phyloP scores from a whole-genome alignment of 1,284 basidiomycete species.

The Chiua sp. region DNA sequence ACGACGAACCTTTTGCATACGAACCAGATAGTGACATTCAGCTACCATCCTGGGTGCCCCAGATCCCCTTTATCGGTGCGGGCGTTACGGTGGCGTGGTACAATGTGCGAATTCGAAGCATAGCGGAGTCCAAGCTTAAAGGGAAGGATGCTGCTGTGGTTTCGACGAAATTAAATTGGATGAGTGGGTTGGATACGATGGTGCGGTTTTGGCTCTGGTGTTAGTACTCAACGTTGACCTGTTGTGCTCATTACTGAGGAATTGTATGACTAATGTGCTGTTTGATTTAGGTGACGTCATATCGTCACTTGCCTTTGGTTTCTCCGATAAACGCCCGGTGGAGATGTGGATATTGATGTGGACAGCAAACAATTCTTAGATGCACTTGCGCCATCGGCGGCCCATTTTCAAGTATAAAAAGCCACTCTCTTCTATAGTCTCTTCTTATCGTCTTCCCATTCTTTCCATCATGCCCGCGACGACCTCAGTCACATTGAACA shows the following conservation, averaged over 20 bases:
- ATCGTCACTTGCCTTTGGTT: not conserved
- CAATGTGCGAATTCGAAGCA: slow-evolving; percentile 51
- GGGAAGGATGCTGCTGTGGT: not conserved
- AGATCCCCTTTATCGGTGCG: slow-evolving; percentile 60
- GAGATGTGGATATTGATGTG: not conserved
- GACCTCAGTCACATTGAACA: slow-evolving; percentile 45
- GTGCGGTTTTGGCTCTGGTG: slow-evolving; percentile 52
- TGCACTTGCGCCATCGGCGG: too few relatives aligned
- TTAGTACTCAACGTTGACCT: slow-evolving; percentile 4
- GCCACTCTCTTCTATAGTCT: not conserved
- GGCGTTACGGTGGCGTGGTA: slow-evolving; percentile 65
- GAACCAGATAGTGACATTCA: slow-evolving; percentile 42
- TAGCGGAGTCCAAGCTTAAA: slow-evolving; percentile 42
- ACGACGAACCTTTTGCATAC: slow-evolving; percentile 40
- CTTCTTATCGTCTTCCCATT: not conserved
- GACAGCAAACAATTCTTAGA: too few relatives aligned
- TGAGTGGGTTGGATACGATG: slow-evolving; percentile 44
- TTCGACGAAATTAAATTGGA: not conserved
- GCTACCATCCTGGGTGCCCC: slow-evolving; percentile 40
- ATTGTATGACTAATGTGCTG: not conserved
- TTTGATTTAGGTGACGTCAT: not conserved
- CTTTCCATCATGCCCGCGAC: slow-evolving; percentile 40
- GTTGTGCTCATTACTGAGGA: too few relatives aligned
- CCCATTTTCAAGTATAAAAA: too few relatives aligned
- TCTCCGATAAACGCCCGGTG: slow-evolving; percentile 12